Evolutionary conservation across 306 rosid genomes (phyloP).

Genomic region (Vigna trinervia): DNA sequence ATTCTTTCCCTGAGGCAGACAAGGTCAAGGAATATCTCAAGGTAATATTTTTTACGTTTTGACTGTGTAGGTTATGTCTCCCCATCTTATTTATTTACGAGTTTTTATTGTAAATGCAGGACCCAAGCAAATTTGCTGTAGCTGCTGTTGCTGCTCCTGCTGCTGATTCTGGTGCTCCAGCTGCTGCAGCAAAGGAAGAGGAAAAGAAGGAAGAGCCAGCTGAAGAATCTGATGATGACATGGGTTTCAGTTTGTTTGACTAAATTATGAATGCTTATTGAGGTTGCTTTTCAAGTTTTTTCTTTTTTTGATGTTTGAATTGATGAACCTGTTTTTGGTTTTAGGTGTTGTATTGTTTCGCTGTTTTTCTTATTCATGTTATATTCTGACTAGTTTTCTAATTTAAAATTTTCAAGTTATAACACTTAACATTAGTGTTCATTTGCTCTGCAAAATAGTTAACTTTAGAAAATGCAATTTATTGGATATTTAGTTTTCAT

Average conservation of each 20-base stretch:
- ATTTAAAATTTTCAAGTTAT: background rate
- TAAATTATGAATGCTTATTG: background rate
- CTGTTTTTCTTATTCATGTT: background rate
- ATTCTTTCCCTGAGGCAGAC: too few relatives aligned
- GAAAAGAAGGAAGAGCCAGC: conserved; percentile 78
- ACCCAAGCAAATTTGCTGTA: conserved; percentile 65
- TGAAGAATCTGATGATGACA: conserved; percentile 55
- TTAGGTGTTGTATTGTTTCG: background rate
- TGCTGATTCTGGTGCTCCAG: conserved; percentile 42
- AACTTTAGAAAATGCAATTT: too few relatives aligned
- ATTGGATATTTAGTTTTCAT: too few relatives aligned
- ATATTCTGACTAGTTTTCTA: background rate
- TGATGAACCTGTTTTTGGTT: background rate
- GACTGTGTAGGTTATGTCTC: too few relatives aligned
- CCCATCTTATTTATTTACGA: background rate
- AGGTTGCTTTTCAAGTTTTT: background rate
- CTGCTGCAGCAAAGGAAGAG: conserved; percentile 63
- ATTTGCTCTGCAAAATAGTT: too few relatives aligned
- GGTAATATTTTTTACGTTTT: conserved; percentile 48
- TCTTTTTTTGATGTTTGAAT: background rate
- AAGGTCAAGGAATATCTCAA: conserved; percentile 26
- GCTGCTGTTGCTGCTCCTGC: conserved; percentile 46
- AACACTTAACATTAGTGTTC: background rate
- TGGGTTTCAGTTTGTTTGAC: conserved; percentile 51
- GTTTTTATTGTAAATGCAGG: conserved; percentile 43